Evolutionary conservation across 495 filamentous ascomycete genomes (phyloP), one percentile per base, ranked within the genome.

Genomic region (Trichoderma parareesei): DNA sequence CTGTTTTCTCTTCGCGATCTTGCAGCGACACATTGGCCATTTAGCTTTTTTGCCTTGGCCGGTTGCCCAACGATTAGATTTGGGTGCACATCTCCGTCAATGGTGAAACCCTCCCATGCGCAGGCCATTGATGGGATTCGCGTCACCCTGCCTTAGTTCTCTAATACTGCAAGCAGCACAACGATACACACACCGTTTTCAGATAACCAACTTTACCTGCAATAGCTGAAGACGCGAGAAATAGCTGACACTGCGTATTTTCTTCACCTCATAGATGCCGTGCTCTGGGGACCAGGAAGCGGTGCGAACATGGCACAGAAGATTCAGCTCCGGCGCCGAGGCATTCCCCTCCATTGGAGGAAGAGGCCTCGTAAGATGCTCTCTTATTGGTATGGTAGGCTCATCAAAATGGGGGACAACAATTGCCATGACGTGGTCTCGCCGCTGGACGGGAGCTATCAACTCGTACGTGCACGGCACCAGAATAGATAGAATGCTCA

Each of bases 61-160:
- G 20, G 43, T 44, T 41, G 37, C 37, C 48, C 20, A 63, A 37
- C 37, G 48, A 63, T 48, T 27, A 63, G 27, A 46, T 62, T 41
- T 61, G 60, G 57, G 65, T 57, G 48, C 60, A 62, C 62, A 62
- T 44, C 20, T 57, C 49, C 49, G 49, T 57, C 20, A 14, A 33
- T 57, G 13, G 49, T 57, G 49, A 57, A 35, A 57, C 49, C 49
- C 35, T 57, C 11, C 46, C 46, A 37, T 57, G 49, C 49, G 49
- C 11, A 27, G 49, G 20, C 49, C 11, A 57, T 5, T n/a, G 14
- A 27, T 27, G 13, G 49, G 13, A 35, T 57, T 57, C 11, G 49
- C 14, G 49, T 13, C 13, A 37, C 49, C 5, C 20, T 35, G 20
- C 49, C 33, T 48, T 48, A 46, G 14, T 43, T 48, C n/a, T 14